Evolutionary conservation across 108 stramenopile species (phyloP), one percentile per base, ranked within the genome.

Genomic region (Cylindrotheca closterium): DNA sequence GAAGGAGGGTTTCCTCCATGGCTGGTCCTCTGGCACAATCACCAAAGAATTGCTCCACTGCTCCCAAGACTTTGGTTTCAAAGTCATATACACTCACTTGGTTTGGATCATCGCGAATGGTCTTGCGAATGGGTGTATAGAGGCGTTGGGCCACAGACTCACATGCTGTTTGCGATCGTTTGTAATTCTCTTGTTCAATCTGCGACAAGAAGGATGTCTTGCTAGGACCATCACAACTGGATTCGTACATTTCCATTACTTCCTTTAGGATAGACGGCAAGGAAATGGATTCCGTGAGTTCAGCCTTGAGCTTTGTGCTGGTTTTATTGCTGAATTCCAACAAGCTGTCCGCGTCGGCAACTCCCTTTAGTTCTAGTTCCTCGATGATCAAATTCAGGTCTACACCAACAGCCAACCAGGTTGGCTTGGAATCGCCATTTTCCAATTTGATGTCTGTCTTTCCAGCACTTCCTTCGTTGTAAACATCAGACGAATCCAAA

Each of bases 21-120:
- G 58, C 58, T 21, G 58, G 58, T 32, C 58, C 58, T 22, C 58
- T n/a, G 1, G 31, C 58, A 18, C 31, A 23, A 23, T n/a, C 31
- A 42, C 30, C n/a, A 29, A 59, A 59, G 18, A 10, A 42, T 15
- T 30, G 19, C 7, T 59, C 32, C 24, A 32, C 34, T 31, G 19
- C 31, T 17, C n/a, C 58, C 24, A 23, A n/a, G 2, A 59, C 58
- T 2, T 23, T 59, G 31, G 30, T 42, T 21, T 33, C 58, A 32
- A 59, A 59, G 3, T 32, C 58, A 2, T 31, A 24, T 23, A 23
- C 30, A 19, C n/a, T 59, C 21, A 59, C 15, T 21, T 59, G 30
- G 31, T 28, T 59, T 10, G 58, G 21, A 2, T 59, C 58, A 3
- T 30, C 32, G 18, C 58, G 28, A 22, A 59, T 18, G 21, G 21